Conservation (phyloP, 352 stramenopile species). For the Hyaloperonospora brassicae region DNA sequence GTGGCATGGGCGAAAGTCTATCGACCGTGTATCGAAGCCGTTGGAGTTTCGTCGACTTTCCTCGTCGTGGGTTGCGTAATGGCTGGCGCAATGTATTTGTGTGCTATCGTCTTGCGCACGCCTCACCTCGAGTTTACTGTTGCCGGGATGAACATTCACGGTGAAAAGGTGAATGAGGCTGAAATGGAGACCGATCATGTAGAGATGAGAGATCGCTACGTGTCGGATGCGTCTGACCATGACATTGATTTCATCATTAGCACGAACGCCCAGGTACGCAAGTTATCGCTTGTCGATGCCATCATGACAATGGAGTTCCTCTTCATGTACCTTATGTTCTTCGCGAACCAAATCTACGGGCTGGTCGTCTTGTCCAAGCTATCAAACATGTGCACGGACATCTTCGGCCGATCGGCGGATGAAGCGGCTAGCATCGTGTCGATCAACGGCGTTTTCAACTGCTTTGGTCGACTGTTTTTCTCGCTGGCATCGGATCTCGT, state of each 20-base stretch:
- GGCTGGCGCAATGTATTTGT: conserved; percentile 30
- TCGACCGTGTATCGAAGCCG: conserved; percentile 38
- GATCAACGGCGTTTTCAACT: conserved; percentile 66
- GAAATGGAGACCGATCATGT: conserved; percentile 40
- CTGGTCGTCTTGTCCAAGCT: conserved; percentile 62
- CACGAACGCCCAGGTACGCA: conserved; percentile 37
- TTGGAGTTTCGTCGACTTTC: conserved; percentile 39
- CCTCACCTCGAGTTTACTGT: conserved; percentile 44
- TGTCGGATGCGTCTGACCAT: conserved; percentile 29
- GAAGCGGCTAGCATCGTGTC: conserved; percentile 48
- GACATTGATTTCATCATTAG: conserved; percentile 12
- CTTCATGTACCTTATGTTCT: conserved; percentile 70
- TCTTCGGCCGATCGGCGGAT: conserved; percentile 34
- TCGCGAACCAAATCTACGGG: conserved; percentile 53
- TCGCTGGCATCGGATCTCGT: conserved; percentile 40
- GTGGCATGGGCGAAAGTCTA: conserved; percentile 65
- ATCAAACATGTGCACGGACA: conserved; percentile 48
- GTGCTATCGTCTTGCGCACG: conserved; percentile 35
- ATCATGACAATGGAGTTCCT: conserved; percentile 51
- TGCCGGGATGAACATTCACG: conserved; percentile 54
- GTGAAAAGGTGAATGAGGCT: conserved; percentile 31
- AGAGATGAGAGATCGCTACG: conserved; percentile 37
- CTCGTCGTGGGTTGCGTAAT: conserved; percentile 42
- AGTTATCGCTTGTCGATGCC: conserved; percentile 43
- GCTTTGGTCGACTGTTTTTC: conserved; percentile 43